A percentile compares a stretch with the other conserved stretches of the same genome.
These are phyloP conservation scores for Stevia rebaudiana DNA, from an alignment of 140 eudicot genomes.

Conservation along the genomic window DNA sequence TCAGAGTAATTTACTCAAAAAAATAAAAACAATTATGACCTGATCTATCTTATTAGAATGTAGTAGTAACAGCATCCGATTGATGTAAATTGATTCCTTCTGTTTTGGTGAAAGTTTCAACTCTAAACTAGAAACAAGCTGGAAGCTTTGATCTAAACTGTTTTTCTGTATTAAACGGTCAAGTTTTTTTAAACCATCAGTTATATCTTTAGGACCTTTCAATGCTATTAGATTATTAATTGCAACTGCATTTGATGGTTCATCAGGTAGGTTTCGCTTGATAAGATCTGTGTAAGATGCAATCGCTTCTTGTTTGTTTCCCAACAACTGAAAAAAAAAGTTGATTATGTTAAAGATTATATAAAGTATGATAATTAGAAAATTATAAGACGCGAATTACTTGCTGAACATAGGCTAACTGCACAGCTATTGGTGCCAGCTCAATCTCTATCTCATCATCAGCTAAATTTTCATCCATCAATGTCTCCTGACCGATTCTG, in stretches of 20 bases:
- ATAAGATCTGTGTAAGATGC: slow-evolving; percentile 54
- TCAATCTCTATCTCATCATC: slow-evolving; percentile 75
- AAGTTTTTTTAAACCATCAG: slow-evolving; percentile 81
- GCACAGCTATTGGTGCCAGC: slow-evolving; percentile 83
- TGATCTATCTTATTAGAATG: slow-evolving; percentile 88
- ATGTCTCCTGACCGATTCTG: slow-evolving; percentile 84
- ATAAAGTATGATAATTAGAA: background rate
- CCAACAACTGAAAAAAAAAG: slow-evolving; percentile 51
- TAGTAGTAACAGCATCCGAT: slow-evolving; percentile 72
- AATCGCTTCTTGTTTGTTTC: slow-evolving; percentile 67
- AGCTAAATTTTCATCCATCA: slow-evolving; percentile 69
- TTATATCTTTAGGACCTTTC: slow-evolving; percentile 74
- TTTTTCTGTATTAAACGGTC: slow-evolving; percentile 69
- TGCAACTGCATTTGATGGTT: slow-evolving; percentile 74
- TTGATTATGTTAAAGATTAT: background rate
- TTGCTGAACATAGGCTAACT: slow-evolving; percentile 88
- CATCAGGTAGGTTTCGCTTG: slow-evolving; percentile 74
- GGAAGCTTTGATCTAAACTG: slow-evolving; percentile 45
- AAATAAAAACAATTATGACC: slow-evolving; percentile 34
- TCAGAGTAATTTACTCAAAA: background rate
- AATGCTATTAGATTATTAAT: slow-evolving; percentile 62
- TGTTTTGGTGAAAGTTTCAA: slow-evolving; percentile 72
- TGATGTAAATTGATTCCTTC: slow-evolving; percentile 64
- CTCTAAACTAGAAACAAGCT: slow-evolving; percentile 62
- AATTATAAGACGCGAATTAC: slow-evolving; percentile 25